Conservation (phyloP, 2,329 filamentous ascomycete genomes). For the Claviceps africana region DNA sequence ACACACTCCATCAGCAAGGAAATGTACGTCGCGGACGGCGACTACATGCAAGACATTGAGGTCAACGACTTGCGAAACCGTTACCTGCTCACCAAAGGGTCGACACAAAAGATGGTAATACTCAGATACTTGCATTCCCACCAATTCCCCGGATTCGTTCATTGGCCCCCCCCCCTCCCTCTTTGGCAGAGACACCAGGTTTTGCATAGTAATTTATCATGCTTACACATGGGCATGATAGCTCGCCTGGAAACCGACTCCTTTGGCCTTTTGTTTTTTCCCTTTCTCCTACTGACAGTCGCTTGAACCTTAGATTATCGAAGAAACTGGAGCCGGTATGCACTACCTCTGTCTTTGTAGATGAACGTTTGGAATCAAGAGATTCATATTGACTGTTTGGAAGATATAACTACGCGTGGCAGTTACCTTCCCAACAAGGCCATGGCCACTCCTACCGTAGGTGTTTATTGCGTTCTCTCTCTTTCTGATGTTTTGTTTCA, state of each 20-base stretch:
- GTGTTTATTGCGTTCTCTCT: slow-evolving; percentile 18
- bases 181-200: neutral
- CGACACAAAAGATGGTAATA: slow-evolving; percentile 99
- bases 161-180: slow-evolving; percentile 9
- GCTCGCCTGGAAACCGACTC: slow-evolving; percentile 36
- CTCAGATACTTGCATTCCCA: slow-evolving; percentile 22
- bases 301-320: slow-evolving; percentile 92
- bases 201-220: slow-evolving; percentile 36
- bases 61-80: slow-evolving; percentile 96
- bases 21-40: slow-evolving; percentile 89
- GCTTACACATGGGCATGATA: slow-evolving; percentile 61
- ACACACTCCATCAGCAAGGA: slow-evolving; percentile 27
- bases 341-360: slow-evolving; percentile 27
- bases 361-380: slow-evolving; percentile 14
- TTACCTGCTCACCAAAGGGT: slow-evolving; percentile 92
- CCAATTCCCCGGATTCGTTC: slow-evolving; percentile 24
- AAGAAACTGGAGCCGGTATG: slow-evolving; percentile 99
- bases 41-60: slow-evolving; percentile 98
- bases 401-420: slow-evolving; percentile 96
- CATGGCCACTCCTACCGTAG: slow-evolving; percentile 86
- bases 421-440: slow-evolving; percentile 95
- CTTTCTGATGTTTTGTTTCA: too few relatives aligned
- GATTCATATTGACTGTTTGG: slow-evolving; percentile 37
- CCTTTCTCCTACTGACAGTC: slow-evolving; percentile 90
- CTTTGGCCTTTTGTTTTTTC: slow-evolving; percentile 48